Base-by-base conservation (phyloP, 306 rosid genomes). In the Fagus crenata region DNA sequence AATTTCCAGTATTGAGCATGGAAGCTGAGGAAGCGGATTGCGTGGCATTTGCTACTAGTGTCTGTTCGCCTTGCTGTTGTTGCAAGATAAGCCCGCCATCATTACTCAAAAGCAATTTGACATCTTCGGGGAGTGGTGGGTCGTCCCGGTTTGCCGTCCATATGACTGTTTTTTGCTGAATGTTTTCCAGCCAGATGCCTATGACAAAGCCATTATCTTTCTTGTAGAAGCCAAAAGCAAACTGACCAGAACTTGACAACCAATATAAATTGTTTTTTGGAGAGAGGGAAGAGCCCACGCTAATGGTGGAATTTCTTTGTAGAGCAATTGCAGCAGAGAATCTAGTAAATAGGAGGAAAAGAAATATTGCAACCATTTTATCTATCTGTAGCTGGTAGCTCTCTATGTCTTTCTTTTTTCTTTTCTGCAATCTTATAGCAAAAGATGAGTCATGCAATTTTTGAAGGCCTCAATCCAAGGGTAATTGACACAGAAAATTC, bases 1-100 rank as follows among this genome's bases (percentile, higher is more conserved):
- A 80, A 59, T 86, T 80, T 11, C 85, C 87, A 3, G 78, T 31
- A 42, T 86, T 33, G 53, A 81, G 80, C 80, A 83, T 67, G 14
- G 75, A 80, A 60, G 89, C 85, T 0, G 32, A 35, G 46, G 31
- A 59, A 28, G 46, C 46, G 3, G 79, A 37, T 61, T 59, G 31
- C 12, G 53, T 22, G 49, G 42, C 28, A 3, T 67, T n/a, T 3
- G 4, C 0, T 1, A 55, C 6, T 69, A 2, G 9, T 35, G 35
- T 65, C 28, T 17, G 22, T 75, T 4, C 4, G 64, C 46, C 17
- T 28, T 7, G n/a, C 2, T 33, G 32, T 12, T 49, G 2, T 15
- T 3, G 1, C 5, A 65, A 6, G 70, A 65, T 22, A 14, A 6
- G 0, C 4, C 1, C 4, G 67, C 70, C 70, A 36, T 65, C 12